Conservation (phyloP, 331 rosid species). For the Stylosanthes scabra region DNA sequence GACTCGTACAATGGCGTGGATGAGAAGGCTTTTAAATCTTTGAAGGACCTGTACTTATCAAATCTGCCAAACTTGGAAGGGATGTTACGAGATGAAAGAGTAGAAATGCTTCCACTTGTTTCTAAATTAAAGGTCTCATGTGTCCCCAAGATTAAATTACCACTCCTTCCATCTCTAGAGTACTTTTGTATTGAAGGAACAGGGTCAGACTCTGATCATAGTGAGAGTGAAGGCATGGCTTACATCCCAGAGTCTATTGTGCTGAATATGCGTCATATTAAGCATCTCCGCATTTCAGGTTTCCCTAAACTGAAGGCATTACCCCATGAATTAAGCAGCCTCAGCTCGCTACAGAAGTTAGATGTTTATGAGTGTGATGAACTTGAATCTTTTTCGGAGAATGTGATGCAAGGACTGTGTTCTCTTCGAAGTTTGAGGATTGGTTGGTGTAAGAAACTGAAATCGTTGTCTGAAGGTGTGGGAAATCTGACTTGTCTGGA, state of each 20-base stretch:
- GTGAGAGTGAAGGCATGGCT: not conserved
- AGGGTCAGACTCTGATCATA: too few relatives aligned
- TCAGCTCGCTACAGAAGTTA: not conserved
- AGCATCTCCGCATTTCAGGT: not conserved
- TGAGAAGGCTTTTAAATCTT: constrained; percentile 9
- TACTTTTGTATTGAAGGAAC: not conserved
- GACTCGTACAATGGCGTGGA: not conserved
- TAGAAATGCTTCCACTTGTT: constrained; percentile 4
- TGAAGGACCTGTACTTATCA: not conserved
- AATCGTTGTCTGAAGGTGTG: not conserved
- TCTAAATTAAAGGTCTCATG: not conserved
- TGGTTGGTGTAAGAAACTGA: not conserved
- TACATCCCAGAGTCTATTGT: not conserved
- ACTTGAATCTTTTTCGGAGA: not conserved
- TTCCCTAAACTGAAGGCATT: not conserved
- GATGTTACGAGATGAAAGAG: constrained; percentile 1
- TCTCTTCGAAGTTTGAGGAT: not conserved
- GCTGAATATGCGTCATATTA: not conserved
- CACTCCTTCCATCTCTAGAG: not conserved
- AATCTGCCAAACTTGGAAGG: not conserved
- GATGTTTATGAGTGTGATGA: not conserved
- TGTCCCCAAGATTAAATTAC: not conserved
- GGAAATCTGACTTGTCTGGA: not conserved
- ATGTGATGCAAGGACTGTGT: not conserved
- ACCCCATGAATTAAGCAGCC: not conserved